Base-by-base conservation (phyloP, 2,329 filamentous ascomycete species). In the Lasiodiplodia citricola region DNA sequence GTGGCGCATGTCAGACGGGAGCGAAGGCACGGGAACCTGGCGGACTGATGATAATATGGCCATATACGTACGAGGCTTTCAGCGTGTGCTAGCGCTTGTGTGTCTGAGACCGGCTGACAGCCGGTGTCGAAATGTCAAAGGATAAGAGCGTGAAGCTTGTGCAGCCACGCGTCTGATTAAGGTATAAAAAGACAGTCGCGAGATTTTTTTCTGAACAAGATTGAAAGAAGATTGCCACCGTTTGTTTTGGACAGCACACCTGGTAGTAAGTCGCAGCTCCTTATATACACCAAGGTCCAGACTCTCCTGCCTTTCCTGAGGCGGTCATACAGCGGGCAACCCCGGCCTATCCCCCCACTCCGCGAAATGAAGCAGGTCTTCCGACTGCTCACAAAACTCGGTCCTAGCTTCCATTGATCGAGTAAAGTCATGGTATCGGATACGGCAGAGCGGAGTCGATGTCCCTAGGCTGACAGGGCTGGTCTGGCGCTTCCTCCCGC, bases 1-100 rank as follows among this genome's bases (percentile, higher is more conserved):
- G 60, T 64, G 60, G 60, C 60, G 60, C 16, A 38, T 38, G 60
- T 64, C 47, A 64, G 31, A 64, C 60, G 60, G 44, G 60, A 64
- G 60, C 31, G 60, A 50, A 62, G 38, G 57, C 4, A 21, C 23
- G 7, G 38, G 57, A 52, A 25, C 28, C 18, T 52, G 18, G 41
- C 28, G 47, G 60, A 51, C 28, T 52, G n/a, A 31, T 51, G 60
- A 63, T 64, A 38, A 50, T 35, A 11, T n/a, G 10, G 31, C 38
- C 47, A 64, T 52, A 64, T 52, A 64, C 60, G 60, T 64, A 64
- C 60, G 58, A 51, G 25, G 44, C 16, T 47, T 35, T 60, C 37
- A 10, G n/a, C 21, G 60, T 64, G 60, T 64, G 60, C 60, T 18
- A 64, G 47, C 37, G 60, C 44, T 64, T 52, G 60, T 64, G 57